Base-by-base conservation (phyloP, 2,329 filamentous ascomycete species). In the Microdochium bolleyi region DNA sequence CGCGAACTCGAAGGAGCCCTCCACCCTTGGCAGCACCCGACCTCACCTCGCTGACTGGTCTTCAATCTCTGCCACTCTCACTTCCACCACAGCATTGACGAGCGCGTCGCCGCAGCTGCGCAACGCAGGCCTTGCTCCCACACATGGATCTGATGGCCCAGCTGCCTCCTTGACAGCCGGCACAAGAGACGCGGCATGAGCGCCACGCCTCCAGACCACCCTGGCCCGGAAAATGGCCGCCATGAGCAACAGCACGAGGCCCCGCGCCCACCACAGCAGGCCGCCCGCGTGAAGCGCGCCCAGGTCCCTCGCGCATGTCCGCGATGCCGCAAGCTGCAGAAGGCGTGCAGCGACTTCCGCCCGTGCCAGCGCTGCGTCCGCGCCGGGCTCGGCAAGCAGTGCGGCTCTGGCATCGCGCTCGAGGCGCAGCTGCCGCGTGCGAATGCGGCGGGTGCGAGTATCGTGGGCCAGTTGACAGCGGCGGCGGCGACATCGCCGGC, bases 291-390 rank as follows among this genome's bases (percentile, higher is more conserved):
- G 24, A 74, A 73, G 58, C 63, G 71, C 22, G 61, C 64, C 21
- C 72, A 74, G 54, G 73, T 75, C 8, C 70, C 73, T 9, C 62
- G 70, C 25, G 73, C 73, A 8, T 75, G 73, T 52, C 65, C 67
- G 27, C 63, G 73, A 22, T 76, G 73, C 61, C 71, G 72, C 55
- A 64, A 62, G 19, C 63, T 74, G 13, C 69, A 73, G 27, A 66
- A 73, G 30, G 72, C 71, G 1, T 75, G 73, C 57, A 74, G 68
- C 60, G 72, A 75, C 58, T 68, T 64, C 49, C 62, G 73, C 46
- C 73, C 73, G 11, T 76, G 73, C 60, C 65, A 64, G 51, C 61
- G 73, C 51, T 76, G 73, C 60, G 56, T 68, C 53, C 66, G 68
- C 37, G 69, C 71, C 14, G 73, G 72, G n/a, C 59, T 74, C 13